A percentile compares a stretch with the other conserved stretches of the same genome.
Conservation (phyloP, 1,139 yeast species). For the Starmera stellimalicola region DNA sequence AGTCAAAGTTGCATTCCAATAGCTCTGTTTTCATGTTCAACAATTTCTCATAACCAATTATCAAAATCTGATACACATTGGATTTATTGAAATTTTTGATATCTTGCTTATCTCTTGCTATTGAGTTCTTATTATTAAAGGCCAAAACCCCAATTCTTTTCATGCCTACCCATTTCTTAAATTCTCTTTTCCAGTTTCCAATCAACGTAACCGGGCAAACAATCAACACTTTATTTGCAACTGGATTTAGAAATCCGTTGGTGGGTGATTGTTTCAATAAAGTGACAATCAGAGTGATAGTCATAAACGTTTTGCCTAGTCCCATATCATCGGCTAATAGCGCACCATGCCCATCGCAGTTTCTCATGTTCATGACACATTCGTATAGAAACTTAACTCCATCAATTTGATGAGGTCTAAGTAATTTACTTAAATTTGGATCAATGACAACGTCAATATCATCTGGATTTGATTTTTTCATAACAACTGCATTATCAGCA, state of each 20-base stretch:
- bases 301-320: constrained; percentile 83
- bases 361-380: constrained; percentile 67
- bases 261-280: constrained; percentile 69
- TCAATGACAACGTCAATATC: constrained; percentile 62
- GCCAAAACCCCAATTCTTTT: constrained; percentile 43
- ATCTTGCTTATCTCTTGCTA: constrained; percentile 48
- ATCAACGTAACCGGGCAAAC: constrained; percentile 91
- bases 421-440: constrained; percentile 41
- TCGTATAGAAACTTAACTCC: constrained; percentile 78
- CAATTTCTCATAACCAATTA: constrained; percentile 83
- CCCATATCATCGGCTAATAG: constrained; percentile 97
- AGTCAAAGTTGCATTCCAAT: constrained; percentile 44
- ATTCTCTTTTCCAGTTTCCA: constrained; percentile 82
- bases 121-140: constrained; percentile 34
- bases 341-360: constrained; percentile 51
- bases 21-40: constrained; percentile 49
- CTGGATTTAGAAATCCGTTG: constrained; percentile 24
- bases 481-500: constrained; percentile 32
- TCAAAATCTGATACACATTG: constrained; percentile 70
- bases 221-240: constrained; percentile 52
- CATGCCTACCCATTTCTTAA: constrained; percentile 78
- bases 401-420: constrained; percentile 79
- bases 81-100: constrained; percentile 55
- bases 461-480: constrained; percentile 29
- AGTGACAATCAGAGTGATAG: constrained; percentile 81